Percentiles rank a stretch among this genome's conserved stretches.
phyloP scores from a whole-genome alignment of 2,329 filamentous ascomycete genomes.

The Chrysosporium queenslandicum region DNA sequence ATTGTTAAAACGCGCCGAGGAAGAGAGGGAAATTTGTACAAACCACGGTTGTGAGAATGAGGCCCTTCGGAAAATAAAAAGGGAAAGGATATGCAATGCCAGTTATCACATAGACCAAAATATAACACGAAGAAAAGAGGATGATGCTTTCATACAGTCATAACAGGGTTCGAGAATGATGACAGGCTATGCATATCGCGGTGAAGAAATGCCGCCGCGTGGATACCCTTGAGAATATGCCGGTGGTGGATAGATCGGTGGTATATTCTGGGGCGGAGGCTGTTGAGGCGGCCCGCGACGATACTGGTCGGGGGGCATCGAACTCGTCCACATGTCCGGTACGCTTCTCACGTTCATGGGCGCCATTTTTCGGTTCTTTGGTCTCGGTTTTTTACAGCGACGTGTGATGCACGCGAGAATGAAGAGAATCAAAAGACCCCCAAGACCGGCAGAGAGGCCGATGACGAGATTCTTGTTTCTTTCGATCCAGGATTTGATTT shows the following conservation, averaged over 20 bases:
- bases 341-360: slow-evolving; percentile 12
- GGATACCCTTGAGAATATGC: slow-evolving; percentile 4
- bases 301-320: slow-evolving; percentile 7
- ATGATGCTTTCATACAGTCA: slow-evolving; percentile 1
- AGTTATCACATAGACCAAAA: neutral
- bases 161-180: neutral
- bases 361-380: slow-evolving; percentile 16
- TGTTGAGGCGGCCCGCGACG: slow-evolving; percentile 4
- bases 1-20: no score
- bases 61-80: no score
- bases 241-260: slow-evolving; percentile 5
- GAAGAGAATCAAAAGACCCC: slow-evolving; percentile 59
- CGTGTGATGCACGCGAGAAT: slow-evolving; percentile 58
- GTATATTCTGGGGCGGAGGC: slow-evolving; percentile 1
- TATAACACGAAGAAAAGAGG: neutral
- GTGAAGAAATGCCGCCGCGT: slow-evolving; percentile 1
- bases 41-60: no score
- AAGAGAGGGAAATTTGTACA: no score
- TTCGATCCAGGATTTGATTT: slow-evolving; percentile 66
- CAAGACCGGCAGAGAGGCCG: slow-evolving; percentile 61
- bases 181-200: slow-evolving; percentile 5
- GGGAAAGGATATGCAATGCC: no score
- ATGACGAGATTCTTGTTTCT: slow-evolving; percentile 74
- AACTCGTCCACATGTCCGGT: slow-evolving; percentile 7
- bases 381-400: slow-evolving; percentile 42